phyloP scores from a whole-genome alignment of 352 stramenopile genomes.

The Phytophthora idaei region DNA sequence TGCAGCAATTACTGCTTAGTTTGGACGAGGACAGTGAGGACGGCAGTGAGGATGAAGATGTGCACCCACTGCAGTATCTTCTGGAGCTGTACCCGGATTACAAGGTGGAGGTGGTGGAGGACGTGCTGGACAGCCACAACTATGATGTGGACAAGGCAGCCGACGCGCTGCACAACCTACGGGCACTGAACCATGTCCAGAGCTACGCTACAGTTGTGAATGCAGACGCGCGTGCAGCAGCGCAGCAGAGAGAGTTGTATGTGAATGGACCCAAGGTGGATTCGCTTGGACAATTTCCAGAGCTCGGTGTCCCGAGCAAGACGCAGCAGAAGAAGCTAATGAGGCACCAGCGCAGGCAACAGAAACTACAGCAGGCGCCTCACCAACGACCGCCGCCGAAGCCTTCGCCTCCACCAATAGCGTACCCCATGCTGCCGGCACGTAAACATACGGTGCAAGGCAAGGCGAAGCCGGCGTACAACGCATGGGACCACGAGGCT shows the following conservation, averaged over 20 bases:
- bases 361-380: constrained; percentile 30
- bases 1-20: constrained; percentile 68
- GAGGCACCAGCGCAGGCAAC: constrained; percentile 31
- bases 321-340: constrained; percentile 43
- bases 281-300: constrained; percentile 61
- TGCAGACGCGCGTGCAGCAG: constrained; percentile 27
- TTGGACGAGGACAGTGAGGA: constrained; percentile 41
- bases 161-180: constrained; percentile 60
- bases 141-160: constrained; percentile 66
- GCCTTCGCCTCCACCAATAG: constrained; percentile 29
- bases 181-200: constrained; percentile 58
- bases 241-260: constrained; percentile 26
- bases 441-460: constrained; percentile 11
- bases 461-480: constrained; percentile 22
- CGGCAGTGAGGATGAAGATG: constrained; percentile 36
- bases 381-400: constrained; percentile 39
- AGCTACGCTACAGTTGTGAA: constrained; percentile 65
- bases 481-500: constrained; percentile 43
- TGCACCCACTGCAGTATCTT: constrained; percentile 60
- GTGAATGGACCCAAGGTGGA: constrained; percentile 44
- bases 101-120: constrained; percentile 63
- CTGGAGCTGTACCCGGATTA: constrained; percentile 63
- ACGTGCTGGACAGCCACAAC: constrained; percentile 60
- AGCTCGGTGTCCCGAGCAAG: constrained; percentile 36
- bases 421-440: constrained; percentile 28